Conservation (phyloP, 192 early-diverging fungal species). For the Dissophora ornata region DNA sequence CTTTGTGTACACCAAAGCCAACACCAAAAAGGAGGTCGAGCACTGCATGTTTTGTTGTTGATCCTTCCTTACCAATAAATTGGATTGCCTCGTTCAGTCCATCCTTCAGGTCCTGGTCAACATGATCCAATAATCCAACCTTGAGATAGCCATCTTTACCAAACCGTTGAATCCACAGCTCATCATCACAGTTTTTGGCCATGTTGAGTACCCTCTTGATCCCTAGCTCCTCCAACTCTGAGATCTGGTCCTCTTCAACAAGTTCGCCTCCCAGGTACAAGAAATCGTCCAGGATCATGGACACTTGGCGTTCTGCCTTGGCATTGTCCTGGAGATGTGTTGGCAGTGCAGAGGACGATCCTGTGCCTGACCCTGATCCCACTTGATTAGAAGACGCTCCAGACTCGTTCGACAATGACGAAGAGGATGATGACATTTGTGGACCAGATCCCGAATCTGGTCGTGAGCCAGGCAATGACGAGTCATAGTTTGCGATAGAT, state of each 20-base stretch:
- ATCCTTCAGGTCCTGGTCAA: slow-evolving; percentile 74
- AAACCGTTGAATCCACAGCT: slow-evolving; percentile 47
- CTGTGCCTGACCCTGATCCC: not conserved
- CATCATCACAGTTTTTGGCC: slow-evolving; percentile 74
- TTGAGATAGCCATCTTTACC: slow-evolving; percentile 53
- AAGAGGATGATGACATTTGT: slow-evolving; percentile 17
- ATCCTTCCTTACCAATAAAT: slow-evolving; percentile 78
- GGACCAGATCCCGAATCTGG: slow-evolving; percentile 3
- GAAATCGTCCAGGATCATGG: slow-evolving; percentile 68
- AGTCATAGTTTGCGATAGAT: too few relatives aligned
- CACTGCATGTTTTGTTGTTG: too few relatives aligned
- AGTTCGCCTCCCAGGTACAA: slow-evolving; percentile 74
- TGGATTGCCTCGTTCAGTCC: slow-evolving; percentile 69
- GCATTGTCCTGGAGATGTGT: slow-evolving; percentile 48
- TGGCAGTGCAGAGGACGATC: not conserved
- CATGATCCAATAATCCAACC: slow-evolving; percentile 70
- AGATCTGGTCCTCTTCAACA: slow-evolving; percentile 65
- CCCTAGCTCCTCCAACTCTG: slow-evolving; percentile 59
- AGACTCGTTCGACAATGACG: slow-evolving; percentile 24
- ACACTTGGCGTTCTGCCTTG: slow-evolving; percentile 50
- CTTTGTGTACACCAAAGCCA: too few relatives aligned
- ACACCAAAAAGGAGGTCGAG: too few relatives aligned
- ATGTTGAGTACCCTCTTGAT: slow-evolving; percentile 80
- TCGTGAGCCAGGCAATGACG: too few relatives aligned
- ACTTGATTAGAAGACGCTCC: not conserved